phyloP scores from a whole-genome alignment of 169 alveolate genomes.

The Plasmodium adleri region DNA sequence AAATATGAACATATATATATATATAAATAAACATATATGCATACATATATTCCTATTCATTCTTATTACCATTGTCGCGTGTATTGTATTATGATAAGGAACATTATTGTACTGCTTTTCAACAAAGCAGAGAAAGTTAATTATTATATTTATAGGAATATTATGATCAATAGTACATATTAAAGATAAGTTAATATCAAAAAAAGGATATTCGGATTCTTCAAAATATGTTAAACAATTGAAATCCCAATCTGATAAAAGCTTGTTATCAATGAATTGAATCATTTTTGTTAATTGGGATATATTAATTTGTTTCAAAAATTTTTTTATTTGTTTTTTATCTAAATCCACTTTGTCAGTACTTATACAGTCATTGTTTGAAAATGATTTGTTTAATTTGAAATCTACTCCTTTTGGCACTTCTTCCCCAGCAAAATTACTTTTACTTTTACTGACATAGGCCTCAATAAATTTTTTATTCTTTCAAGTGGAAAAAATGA shows the following conservation, averaged over 20 bases:
- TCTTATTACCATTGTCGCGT: constrained; percentile 82
- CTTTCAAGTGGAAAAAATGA: not conserved
- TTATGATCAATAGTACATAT: constrained; percentile 30
- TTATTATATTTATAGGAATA: constrained; percentile 41
- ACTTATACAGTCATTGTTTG: constrained; percentile 38
- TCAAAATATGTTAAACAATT: constrained; percentile 79
- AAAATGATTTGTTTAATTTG: constrained; percentile 31
- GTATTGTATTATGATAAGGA: constrained; percentile 85
- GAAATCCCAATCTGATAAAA: constrained; percentile 83
- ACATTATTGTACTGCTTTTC: constrained; percentile 81
- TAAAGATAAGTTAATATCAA: constrained; percentile 61
- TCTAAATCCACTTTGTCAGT: constrained; percentile 55
- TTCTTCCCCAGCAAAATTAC: constrained; percentile 30
- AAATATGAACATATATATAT: not conserved
- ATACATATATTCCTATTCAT: not conserved
- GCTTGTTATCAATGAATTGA: constrained; percentile 33
- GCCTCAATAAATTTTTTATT: constrained; percentile 74
- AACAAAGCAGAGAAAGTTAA: constrained; percentile 76
- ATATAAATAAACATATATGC: not conserved
- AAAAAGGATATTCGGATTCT: constrained; percentile 58
- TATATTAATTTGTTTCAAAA: constrained; percentile 52
- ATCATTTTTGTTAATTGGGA: constrained; percentile 49
- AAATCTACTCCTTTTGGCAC: constrained; percentile 17
- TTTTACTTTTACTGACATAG: constrained; percentile 61
- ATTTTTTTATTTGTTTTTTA: constrained; percentile 59